Conservation (phyloP, 169 alveolate genomes). For the Cryptosporidium ubiquitum region DNA sequence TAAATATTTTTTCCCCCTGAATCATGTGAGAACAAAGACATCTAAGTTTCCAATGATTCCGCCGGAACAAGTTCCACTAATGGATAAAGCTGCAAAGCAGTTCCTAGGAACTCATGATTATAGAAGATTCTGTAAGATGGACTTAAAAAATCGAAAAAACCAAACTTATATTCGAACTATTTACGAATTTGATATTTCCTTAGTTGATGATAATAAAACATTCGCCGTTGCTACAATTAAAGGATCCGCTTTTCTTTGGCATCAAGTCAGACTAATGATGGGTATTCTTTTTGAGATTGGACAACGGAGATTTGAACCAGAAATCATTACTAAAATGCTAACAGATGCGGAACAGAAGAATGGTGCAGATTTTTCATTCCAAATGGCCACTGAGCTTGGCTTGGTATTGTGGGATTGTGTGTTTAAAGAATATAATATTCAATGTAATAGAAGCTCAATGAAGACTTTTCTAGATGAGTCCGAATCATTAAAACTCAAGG, state of each 20-base stretch:
- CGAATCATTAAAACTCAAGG: neutral
- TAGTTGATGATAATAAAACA: neutral
- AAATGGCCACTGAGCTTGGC: constrained; percentile 83
- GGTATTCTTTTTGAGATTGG: constrained; percentile 84
- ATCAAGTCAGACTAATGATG: constrained; percentile 87
- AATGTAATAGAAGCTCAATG: neutral
- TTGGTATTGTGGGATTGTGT: constrained; percentile 85
- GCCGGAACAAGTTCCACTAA: neutral
- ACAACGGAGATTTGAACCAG: constrained; percentile 79
- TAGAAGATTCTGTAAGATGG: constrained; percentile 89
- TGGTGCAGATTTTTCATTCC: constrained; percentile 79
- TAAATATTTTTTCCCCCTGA: constrained; percentile 86
- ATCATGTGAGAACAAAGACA: constrained; percentile 78
- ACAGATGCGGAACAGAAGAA: constrained; percentile 75
- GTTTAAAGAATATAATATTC: constrained; percentile 77
- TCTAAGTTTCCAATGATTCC: constrained; percentile 50
- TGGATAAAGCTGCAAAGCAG: constrained; percentile 79
- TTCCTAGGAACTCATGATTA: constrained; percentile 88
- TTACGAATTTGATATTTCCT: constrained; percentile 29
- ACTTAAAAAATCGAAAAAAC: constrained; percentile 78
- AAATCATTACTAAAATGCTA: constrained; percentile 79
- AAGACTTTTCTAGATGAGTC: constrained; percentile 35
- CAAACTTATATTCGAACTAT: constrained; percentile 55
- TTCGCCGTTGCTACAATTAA: constrained; percentile 77
- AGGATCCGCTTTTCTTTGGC: constrained; percentile 89